Evolutionary conservation across 1,284 basidiomycete genomes (phyloP).

Genomic region (Rhodotorula mucilaginosa): DNA sequence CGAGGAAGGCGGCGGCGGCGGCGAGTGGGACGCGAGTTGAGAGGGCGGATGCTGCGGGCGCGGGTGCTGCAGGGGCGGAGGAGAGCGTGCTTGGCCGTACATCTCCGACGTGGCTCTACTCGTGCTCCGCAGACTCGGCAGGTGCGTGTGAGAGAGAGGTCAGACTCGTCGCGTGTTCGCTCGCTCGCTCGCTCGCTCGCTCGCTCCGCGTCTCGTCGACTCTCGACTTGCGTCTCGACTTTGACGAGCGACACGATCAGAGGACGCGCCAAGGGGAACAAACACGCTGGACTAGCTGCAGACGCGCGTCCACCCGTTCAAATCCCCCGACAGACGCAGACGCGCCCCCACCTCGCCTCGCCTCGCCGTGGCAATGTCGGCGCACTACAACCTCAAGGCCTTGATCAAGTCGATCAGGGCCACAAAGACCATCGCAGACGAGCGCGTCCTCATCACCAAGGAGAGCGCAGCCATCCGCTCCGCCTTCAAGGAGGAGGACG

Average conservation of each 20-base stretch:
- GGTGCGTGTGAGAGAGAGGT: neutral
- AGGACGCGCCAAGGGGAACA: too few relatives aligned
- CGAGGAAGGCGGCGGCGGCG: constrained; percentile 17
- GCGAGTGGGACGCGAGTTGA: constrained; percentile 30
- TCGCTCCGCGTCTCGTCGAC: too few relatives aligned
- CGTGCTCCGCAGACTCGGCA: too few relatives aligned
- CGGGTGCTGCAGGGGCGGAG: constrained; percentile 40
- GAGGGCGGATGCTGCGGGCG: constrained; percentile 34
- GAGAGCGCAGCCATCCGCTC: constrained; percentile 97
- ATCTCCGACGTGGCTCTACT: too few relatives aligned
- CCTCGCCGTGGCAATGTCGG: neutral
- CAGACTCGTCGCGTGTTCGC: neutral
- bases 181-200: too few relatives aligned
- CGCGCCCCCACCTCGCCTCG: neutral
- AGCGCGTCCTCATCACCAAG: constrained; percentile 94
- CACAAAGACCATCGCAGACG: constrained; percentile 91
- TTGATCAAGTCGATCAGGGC: constrained; percentile 52
- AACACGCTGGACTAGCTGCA: too few relatives aligned
- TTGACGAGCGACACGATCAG: too few relatives aligned
- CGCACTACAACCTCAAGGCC: constrained; percentile 46
- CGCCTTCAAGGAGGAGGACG: constrained; percentile 95
- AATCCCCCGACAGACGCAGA: neutral
- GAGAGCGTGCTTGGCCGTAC: constrained; percentile 1
- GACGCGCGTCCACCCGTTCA: too few relatives aligned
- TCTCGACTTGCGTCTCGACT: too few relatives aligned